Evolutionary conservation across 805 yeast species (phyloP), one percentile per base, ranked within the genome.

Genomic region (Phaffomyces antillensis): DNA sequence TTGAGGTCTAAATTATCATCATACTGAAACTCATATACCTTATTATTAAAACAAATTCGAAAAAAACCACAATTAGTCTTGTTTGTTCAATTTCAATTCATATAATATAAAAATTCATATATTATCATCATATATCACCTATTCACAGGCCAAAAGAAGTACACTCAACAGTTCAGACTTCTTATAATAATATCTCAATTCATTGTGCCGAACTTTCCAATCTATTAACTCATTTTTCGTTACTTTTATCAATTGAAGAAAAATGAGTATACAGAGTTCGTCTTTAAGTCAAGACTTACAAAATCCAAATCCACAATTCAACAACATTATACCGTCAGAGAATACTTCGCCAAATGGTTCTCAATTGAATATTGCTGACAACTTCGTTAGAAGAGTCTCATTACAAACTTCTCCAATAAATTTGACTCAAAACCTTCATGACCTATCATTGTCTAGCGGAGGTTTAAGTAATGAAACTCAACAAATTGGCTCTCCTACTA

Each of bases 341-440:
- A 46, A 49, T 12, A 44, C 56, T 2, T 55, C 61, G 0, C 59
- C 62, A 13, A 54, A 48, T 37, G 42, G 52, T 1, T 49, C 56
- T 13, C 49, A 51, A 18, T 36, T 51, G 17, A 49, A 40, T 34
- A 41, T 55, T 17, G 41, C 35, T 32, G 50, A 47, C 7, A 40
- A 40, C 4, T 47, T 37, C 18, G 38, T 36, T 0, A 52, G 59
- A 53, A 53, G 53, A 41, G 7, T 49, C 0, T 58, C 62, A 1
- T 23, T 47, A 2, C 60, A 55, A 16, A 49, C 44, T 13, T 58
- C 62, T 4, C 61, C 62, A 8, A 41, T 58, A 15, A 46, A 53
- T 37, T 37, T 57, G 16, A 32, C 58, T 6, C 45, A 54, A 7
- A 46, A 37, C 24, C 39, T 58, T 16, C 53, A 48, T 20, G 51